A percentile compares a stretch with the other conserved stretches of the same genome.
Conservation (phyloP, 2,329 filamentous ascomycete genomes). For the Fusarium xyrophilum region DNA sequence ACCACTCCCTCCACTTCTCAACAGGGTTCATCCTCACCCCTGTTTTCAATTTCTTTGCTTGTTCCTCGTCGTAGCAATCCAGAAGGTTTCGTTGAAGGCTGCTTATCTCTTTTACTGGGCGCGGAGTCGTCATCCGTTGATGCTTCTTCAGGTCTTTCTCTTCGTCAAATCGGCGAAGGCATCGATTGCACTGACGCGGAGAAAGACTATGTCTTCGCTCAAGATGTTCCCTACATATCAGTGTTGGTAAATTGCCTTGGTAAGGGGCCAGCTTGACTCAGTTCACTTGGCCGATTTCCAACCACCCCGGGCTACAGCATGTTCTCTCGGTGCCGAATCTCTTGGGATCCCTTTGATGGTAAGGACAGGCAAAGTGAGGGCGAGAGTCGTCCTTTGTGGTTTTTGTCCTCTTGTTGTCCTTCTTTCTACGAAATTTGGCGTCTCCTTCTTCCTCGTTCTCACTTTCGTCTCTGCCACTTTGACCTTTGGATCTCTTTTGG, state of each 20-base stretch:
- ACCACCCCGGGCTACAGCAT: constrained; percentile 39
- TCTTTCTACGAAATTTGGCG: constrained; percentile 42
- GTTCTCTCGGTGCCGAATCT: constrained; percentile 33
- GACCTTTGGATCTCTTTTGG: constrained; percentile 29
- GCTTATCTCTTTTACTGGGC: constrained; percentile 27
- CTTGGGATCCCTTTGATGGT: constrained; percentile 46
- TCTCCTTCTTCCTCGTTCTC: constrained; percentile 42
- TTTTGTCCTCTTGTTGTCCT: constrained; percentile 48
- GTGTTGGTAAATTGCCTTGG: background rate
- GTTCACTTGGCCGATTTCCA: constrained; percentile 36
- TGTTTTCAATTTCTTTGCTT: constrained; percentile 32
- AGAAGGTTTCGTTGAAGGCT: constrained; percentile 18
- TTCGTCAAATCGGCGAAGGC: constrained; percentile 26
- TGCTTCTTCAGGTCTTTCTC: constrained; percentile 33
- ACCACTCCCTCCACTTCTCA: constrained; percentile 35
- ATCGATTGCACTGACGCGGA: constrained; percentile 33
- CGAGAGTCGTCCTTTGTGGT: constrained; percentile 43
- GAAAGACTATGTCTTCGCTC: constrained; percentile 33
- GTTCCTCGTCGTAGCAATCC: constrained; percentile 36
- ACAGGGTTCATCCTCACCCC: background rate
- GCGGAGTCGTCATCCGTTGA: constrained; percentile 27
- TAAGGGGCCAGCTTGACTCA: constrained; percentile 7
- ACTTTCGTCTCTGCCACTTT: constrained; percentile 39
- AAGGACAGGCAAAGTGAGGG: constrained; percentile 47
- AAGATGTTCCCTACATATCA: constrained; percentile 35